A percentile compares a stretch with the other conserved stretches of the same genome.
Conservation (phyloP, 495 filamentous ascomycete genomes). For the Parachaetomium inaequale region DNA sequence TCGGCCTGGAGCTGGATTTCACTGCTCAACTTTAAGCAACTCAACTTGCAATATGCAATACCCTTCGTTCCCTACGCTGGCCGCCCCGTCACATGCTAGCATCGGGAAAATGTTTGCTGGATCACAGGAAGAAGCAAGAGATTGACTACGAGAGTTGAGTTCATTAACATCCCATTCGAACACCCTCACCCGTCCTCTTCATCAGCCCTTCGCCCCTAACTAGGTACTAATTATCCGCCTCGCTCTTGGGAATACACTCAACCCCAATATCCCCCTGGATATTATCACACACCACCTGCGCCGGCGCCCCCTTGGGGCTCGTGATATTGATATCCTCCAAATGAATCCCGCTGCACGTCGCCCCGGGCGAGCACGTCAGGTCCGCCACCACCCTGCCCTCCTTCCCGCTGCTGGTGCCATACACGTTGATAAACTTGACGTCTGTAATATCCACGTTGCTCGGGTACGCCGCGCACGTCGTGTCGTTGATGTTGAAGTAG, state of each 20-base stretch:
- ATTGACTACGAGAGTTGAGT: too few species aligned
- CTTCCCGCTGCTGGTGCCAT: conserved; percentile 51
- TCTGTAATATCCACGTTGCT: conserved; percentile 55
- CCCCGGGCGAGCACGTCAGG: conserved; percentile 48
- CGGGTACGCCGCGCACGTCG: conserved; percentile 48
- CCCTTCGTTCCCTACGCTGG: too few species aligned
- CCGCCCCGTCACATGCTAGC: too few species aligned
- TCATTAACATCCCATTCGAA: too few species aligned
- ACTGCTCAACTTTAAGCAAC: background rate
- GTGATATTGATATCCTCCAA: conserved; percentile 51
- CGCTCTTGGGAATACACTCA: conserved; percentile 31
- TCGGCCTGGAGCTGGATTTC: background rate
- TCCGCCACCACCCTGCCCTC: conserved; percentile 49
- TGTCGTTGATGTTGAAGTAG: conserved; percentile 49
- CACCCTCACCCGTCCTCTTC: too few species aligned
- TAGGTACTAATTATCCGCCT: background rate
- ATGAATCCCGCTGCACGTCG: conserved; percentile 51
- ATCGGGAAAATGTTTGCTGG: too few species aligned
- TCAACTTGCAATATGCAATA: background rate
- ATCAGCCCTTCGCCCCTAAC: too few species aligned
- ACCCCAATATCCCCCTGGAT: conserved; percentile 51
- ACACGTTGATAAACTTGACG: conserved; percentile 53
- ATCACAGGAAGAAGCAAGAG: too few species aligned
- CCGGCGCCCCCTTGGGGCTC: conserved; percentile 44
- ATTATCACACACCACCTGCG: conserved; percentile 50